phyloP scores from a whole-genome alignment of 306 rosid species.

The Gillenia trifoliata region DNA sequence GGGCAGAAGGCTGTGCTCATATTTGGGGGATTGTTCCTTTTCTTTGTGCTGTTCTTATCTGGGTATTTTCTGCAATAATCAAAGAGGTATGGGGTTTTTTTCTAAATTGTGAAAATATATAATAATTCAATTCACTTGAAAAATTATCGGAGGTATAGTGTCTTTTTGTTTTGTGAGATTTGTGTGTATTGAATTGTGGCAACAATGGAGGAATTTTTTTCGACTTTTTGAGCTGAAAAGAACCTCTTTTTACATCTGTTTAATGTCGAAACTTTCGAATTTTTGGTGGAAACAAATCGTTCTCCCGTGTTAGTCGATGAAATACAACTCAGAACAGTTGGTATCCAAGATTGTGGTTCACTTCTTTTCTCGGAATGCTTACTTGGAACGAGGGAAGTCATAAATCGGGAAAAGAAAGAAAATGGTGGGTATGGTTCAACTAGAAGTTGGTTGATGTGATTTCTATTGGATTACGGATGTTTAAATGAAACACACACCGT shows the following conservation, averaged over 20 bases:
- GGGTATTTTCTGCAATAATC: conserved; percentile 87
- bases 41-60: conserved; percentile 70
- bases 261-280: no score
- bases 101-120: conserved; percentile 1
- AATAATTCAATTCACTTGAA: conserved; percentile 13
- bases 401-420: no score
- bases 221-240: no score
- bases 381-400: not conserved
- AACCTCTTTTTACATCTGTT: no score
- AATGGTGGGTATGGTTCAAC: no score
- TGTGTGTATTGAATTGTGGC: conserved; percentile 8
- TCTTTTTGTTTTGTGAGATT: not conserved
- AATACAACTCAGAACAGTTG: no score
- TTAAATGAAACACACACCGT: no score
- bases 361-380: no score
- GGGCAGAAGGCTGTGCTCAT: conserved; percentile 86
- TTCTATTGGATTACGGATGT: not conserved
- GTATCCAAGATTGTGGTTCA: no score
- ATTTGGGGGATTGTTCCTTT: conserved; percentile 66
- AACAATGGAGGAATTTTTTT: not conserved
- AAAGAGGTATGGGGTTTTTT: not conserved
- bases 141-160: conserved; percentile 2
- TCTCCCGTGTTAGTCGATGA: no score
- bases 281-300: not conserved
- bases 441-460: no score